These are phyloP conservation scores for Candolleomyces efflorescens DNA, from an alignment of 768 basidiomycete species.

Conservation along the genomic window DNA sequence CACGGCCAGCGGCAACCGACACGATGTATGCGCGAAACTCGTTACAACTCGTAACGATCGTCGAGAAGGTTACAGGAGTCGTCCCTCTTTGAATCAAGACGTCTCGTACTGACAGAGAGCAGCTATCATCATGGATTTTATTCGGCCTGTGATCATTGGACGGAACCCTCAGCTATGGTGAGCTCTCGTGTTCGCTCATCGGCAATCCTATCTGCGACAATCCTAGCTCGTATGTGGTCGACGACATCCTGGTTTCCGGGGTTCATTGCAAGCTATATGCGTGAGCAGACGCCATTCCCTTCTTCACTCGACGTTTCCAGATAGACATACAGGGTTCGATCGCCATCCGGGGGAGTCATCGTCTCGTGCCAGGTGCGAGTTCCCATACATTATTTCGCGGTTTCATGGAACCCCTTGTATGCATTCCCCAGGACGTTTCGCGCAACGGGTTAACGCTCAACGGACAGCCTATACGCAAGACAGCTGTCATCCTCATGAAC, in stretches of 20 bases:
- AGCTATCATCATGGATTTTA: slow-evolving; percentile 60
- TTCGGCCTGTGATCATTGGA: slow-evolving; percentile 64
- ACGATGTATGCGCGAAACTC: slow-evolving; percentile 64
- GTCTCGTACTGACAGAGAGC: neutral
- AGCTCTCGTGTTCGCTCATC: neutral
- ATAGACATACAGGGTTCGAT: slow-evolving; percentile 47
- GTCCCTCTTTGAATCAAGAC: neutral
- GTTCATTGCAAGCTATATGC: slow-evolving; percentile 79
- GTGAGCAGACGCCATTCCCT: slow-evolving; percentile 32
- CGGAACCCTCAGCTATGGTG: slow-evolving; percentile 69
- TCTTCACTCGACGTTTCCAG: neutral
- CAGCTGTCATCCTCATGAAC: slow-evolving; percentile 70
- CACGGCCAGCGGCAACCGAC: neutral
- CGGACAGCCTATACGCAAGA: slow-evolving; percentile 60
- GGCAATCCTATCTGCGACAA: neutral
- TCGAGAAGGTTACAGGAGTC: slow-evolving; percentile 50
- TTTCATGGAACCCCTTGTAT: neutral
- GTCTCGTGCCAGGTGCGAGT: slow-evolving; percentile 69
- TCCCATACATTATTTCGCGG: neutral
- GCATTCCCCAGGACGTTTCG: slow-evolving; percentile 55
- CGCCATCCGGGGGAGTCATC: slow-evolving; percentile 67
- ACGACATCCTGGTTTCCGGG: slow-evolving; percentile 60
- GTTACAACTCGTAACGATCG: slow-evolving; percentile 57
- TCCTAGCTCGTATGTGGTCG: slow-evolving; percentile 58
- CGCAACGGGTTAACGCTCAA: slow-evolving; percentile 75